Percentiles rank a stretch among this genome's conserved stretches.
Conservation (phyloP, 495 filamentous ascomycete genomes). For the Sphaerosporella brunnea region DNA sequence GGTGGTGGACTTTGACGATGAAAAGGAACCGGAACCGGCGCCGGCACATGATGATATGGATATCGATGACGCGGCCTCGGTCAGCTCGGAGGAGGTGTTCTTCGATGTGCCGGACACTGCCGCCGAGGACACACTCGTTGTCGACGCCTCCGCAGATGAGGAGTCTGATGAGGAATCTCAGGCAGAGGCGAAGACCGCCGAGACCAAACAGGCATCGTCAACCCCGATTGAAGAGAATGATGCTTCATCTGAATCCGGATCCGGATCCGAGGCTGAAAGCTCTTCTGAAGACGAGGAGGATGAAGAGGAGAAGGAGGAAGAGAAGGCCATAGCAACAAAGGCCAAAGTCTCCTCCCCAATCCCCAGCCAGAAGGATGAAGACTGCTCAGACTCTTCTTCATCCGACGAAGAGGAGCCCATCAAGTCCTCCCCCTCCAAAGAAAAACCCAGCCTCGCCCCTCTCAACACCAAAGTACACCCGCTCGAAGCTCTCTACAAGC, state of each 20-base stretch:
- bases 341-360: slow-evolving; percentile 35
- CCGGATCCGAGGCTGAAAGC: no score
- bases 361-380: background rate
- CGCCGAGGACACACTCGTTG: no score
- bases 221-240: no score
- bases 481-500: slow-evolving; percentile 78
- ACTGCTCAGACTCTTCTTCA: no score
- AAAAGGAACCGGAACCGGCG: background rate
- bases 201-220: no score
- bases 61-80: background rate
- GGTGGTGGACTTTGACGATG: background rate
- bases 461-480: slow-evolving; percentile 63
- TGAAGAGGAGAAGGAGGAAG: slow-evolving; percentile 10
- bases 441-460: slow-evolving; percentile 11
- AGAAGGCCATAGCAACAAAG: background rate
- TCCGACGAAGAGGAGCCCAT: slow-evolving; percentile 4
- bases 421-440: background rate
- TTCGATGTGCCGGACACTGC: background rate
- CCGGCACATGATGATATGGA: background rate
- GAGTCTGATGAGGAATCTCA: no score
- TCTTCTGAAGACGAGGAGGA: background rate
- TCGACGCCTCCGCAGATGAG: no score
- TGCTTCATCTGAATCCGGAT: no score
- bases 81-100: background rate
- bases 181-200: no score